Evolutionary conservation across 2,329 filamentous ascomycete genomes (phyloP).

Genomic region (Fusarium euwallaceae): DNA sequence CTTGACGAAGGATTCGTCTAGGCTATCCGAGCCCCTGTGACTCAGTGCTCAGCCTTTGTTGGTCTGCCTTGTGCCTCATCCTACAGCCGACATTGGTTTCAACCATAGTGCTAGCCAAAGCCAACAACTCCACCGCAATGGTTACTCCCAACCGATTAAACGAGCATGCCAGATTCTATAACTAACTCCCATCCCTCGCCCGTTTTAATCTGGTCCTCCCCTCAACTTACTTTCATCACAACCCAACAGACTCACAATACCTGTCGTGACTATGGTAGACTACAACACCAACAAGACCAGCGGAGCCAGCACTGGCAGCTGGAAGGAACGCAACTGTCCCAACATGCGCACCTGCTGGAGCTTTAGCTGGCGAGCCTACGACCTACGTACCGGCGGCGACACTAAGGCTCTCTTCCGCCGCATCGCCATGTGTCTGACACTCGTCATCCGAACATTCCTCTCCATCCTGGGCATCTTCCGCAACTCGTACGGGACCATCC

Average conservation of each 20-base stretch:
- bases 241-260: background rate
- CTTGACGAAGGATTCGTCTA: background rate
- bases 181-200: background rate
- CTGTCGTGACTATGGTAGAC: background rate
- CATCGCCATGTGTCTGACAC: background rate
- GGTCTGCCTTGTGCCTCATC: background rate
- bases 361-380: background rate
- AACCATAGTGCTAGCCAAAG: background rate
- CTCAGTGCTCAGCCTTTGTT: background rate
- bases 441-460: background rate
- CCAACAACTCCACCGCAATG: background rate
- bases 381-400: background rate
- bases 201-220: background rate
- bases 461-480: background rate
- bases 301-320: background rate
- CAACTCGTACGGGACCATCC: background rate
- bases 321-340: slow-evolving; percentile 1
- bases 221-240: background rate
- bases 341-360: slow-evolving; percentile 6
- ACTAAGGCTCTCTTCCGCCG: background rate
- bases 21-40: background rate
- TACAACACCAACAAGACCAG: background rate
- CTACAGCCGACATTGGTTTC: background rate
- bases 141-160: too few species aligned
- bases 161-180: background rate